A percentile compares a stretch with the other conserved stretches of the same genome.
Evolutionary conservation across 345 rosid genomes (phyloP).

Genomic region (Capsella bursapastoris): DNA sequence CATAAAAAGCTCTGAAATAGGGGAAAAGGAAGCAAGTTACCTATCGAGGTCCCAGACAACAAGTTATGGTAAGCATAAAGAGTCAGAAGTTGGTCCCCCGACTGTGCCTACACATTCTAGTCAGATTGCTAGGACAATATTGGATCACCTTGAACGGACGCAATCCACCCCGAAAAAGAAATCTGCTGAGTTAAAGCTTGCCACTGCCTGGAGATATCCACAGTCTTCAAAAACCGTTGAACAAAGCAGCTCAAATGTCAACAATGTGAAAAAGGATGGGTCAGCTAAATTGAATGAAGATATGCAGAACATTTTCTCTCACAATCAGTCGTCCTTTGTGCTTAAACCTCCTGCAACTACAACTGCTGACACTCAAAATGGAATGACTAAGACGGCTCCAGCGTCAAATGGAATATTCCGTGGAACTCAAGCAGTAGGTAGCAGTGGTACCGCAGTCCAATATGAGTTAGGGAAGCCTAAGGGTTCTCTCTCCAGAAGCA

Average conservation of each 20-base stretch:
- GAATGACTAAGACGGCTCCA: conserved; percentile 39
- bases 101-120: conserved; percentile 77
- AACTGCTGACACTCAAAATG: conserved; percentile 41
- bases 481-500: conserved; percentile 43
- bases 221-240: conserved; percentile 47
- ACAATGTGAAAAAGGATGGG: conserved; percentile 42
- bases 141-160: conserved; percentile 80
- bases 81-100: conserved; percentile 52
- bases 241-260: conserved; percentile 41
- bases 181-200: conserved; percentile 72
- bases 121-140: conserved; percentile 75
- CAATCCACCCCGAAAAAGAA: conserved; percentile 67
- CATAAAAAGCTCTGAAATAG: conserved; percentile 53
- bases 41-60: conserved; percentile 46
- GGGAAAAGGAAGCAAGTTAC: conserved; percentile 43
- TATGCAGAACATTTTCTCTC: conserved; percentile 43
- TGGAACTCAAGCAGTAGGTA: conserved; percentile 31
- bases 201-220: conserved; percentile 60
- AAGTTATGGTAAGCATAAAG: conserved; percentile 45
- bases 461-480: conserved; percentile 43
- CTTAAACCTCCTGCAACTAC: conserved; percentile 46
- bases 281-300: conserved; percentile 48
- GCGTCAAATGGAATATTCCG: conserved; percentile 42
- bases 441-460: conserved; percentile 43
- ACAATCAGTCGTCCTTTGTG: conserved; percentile 41